Percentiles rank a stretch among this genome's conserved stretches.
phyloP scores from a whole-genome alignment of 1,139 yeast species.

The Suhomyces wounanorum region DNA sequence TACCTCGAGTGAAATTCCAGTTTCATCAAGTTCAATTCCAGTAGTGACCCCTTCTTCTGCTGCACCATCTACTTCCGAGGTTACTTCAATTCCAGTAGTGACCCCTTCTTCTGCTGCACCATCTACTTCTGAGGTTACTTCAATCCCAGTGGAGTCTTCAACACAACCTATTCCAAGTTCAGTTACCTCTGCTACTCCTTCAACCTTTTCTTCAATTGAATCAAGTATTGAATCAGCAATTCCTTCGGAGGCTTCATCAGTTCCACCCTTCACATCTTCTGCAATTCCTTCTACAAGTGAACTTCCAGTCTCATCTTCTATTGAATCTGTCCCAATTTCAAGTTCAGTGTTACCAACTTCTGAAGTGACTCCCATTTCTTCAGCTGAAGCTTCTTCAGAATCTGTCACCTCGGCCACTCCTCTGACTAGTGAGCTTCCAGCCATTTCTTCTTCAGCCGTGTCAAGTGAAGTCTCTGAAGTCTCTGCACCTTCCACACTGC shows the following conservation, averaged over 20 bases:
- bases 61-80: neutral
- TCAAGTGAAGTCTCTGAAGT: neutral
- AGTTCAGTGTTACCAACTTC: neutral
- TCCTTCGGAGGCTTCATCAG: neutral
- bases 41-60: neutral
- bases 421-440: neutral
- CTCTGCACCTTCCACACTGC: neutral
- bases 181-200: neutral
- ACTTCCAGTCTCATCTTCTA: neutral
- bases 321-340: neutral
- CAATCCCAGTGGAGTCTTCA: neutral
- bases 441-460: neutral
- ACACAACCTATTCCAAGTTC: neutral
- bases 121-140: neutral
- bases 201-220: neutral
- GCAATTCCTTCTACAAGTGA: conserved; percentile 6
- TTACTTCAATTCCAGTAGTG: neutral
- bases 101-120: conserved; percentile 1
- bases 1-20: neutral
- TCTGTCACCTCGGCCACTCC: neutral
- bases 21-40: neutral
- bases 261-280: conserved; percentile 1
- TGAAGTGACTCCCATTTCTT: neutral
- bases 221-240: neutral
- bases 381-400: conserved; percentile 1